A percentile compares a stretch with the other conserved stretches of the same genome.
These are phyloP conservation scores for Claviceps pusilla DNA, from an alignment of 2,329 filamentous ascomycete species.

Conservation along the genomic window DNA sequence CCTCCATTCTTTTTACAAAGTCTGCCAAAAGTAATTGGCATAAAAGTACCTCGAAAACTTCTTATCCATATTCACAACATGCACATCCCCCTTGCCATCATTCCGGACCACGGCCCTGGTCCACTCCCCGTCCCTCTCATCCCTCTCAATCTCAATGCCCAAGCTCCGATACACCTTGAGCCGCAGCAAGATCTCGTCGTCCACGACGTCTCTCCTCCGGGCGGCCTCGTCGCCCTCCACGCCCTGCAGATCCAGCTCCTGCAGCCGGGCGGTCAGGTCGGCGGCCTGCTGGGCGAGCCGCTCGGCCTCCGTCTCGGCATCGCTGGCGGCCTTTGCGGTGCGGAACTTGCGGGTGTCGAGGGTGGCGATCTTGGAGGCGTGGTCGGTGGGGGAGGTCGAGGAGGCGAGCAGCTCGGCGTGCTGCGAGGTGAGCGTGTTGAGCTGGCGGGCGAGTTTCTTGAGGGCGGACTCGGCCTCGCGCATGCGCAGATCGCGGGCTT, in stretches of 20 bases:
- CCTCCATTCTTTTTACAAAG: constrained; percentile 34
- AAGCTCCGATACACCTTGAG: constrained; percentile 83
- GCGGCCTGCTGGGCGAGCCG: constrained; percentile 66
- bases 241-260: constrained; percentile 75
- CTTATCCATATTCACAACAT: constrained; percentile 85
- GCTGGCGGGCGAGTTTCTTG: constrained; percentile 58
- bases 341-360: constrained; percentile 91
- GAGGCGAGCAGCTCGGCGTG: constrained; percentile 63
- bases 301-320: constrained; percentile 90
- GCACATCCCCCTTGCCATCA: constrained; percentile 74
- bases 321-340: constrained; percentile 76
- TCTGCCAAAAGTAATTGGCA: constrained; percentile 92
- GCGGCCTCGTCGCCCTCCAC: constrained; percentile 47
- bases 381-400: constrained; percentile 60
- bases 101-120: constrained; percentile 75
- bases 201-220: constrained; percentile 29
- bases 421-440: constrained; percentile 59
- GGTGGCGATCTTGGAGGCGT: constrained; percentile 70
- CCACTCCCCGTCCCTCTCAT: constrained; percentile 63
- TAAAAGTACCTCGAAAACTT: constrained; percentile 89
- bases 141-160: constrained; percentile 73
- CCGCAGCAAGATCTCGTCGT: constrained; percentile 55
- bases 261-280: constrained; percentile 57
- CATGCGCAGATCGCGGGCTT: constrained; percentile 66
- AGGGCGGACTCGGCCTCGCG: constrained; percentile 53